Evolutionary conservation across 331 rosid species (phyloP).

Genomic region (Malus hybrid): DNA sequence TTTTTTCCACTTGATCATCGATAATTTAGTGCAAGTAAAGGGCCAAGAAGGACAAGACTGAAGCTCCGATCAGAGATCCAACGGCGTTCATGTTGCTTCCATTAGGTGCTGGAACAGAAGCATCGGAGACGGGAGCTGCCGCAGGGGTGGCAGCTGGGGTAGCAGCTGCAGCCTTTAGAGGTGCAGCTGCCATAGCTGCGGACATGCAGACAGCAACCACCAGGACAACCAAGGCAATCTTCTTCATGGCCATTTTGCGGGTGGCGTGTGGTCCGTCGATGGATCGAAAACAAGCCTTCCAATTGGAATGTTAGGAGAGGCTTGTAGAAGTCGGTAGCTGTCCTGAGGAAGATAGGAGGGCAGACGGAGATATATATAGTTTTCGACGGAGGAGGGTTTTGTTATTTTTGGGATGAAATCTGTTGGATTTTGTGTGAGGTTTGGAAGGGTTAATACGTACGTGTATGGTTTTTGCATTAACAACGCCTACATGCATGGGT

Average conservation of each 20-base stretch:
- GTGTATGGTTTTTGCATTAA: no score
- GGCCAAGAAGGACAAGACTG: slow-evolving; percentile 23
- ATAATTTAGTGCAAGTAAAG: slow-evolving; percentile 12
- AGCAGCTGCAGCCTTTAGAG: slow-evolving; percentile 3
- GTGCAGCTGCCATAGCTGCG: slow-evolving; percentile 17
- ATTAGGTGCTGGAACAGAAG: background rate
- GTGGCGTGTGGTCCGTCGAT: background rate
- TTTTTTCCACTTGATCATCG: background rate
- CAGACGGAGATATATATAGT: background rate
- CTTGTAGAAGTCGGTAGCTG: background rate
- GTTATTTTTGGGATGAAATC: background rate
- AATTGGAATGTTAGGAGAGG: background rate
- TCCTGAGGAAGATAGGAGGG: background rate
- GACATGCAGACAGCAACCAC: slow-evolving; percentile 16
- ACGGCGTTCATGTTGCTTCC: slow-evolving; percentile 1
- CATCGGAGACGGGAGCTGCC: background rate
- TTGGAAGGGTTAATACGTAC: background rate
- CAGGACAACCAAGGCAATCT: slow-evolving; percentile 11
- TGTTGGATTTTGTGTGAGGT: background rate
- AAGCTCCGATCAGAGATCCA: slow-evolving; percentile 27
- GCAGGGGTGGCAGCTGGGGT: background rate
- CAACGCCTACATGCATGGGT: no score
- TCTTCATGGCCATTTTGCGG: slow-evolving; percentile 24
- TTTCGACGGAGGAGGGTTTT: background rate
- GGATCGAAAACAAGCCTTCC: background rate